phyloP scores from a whole-genome alignment of 345 rosid genomes.

The Hibiscus syriacus region DNA sequence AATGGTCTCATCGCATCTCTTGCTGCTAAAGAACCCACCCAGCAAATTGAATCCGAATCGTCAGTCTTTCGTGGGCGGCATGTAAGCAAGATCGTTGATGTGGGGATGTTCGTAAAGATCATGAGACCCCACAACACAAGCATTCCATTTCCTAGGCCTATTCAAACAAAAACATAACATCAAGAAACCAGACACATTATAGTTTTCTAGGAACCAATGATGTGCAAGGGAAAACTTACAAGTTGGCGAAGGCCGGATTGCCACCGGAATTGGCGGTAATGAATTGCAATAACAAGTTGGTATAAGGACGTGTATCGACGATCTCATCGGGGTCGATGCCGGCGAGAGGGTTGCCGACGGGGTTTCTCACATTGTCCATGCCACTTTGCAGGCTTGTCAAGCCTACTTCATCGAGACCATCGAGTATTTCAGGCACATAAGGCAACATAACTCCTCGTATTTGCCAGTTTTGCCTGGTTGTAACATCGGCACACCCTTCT shows the following conservation, averaged over 20 bases:
- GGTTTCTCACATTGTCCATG: slow-evolving; percentile 97
- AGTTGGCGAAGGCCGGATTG: slow-evolving; percentile 61
- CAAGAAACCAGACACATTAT: not conserved
- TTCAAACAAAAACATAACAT: slow-evolving; percentile 7
- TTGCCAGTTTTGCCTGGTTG: slow-evolving; percentile 97
- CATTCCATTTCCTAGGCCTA: slow-evolving; percentile 99
- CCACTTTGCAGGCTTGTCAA: slow-evolving; percentile 90
- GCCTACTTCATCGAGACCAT: slow-evolving; percentile 76
- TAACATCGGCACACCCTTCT: slow-evolving; percentile 94
- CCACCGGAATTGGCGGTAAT: slow-evolving; percentile 71
- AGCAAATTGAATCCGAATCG: slow-evolving; percentile 79
- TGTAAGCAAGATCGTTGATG: slow-evolving; percentile 93
- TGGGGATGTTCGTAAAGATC: slow-evolving; percentile 98
- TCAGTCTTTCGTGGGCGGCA: slow-evolving; percentile 79
- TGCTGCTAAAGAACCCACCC: slow-evolving; percentile 93
- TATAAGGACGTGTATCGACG: slow-evolving; percentile 81
- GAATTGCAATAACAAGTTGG: slow-evolving; percentile 62
- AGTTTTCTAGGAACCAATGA: not conserved
- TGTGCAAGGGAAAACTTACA: slow-evolving; percentile 41
- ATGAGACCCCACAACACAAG: slow-evolving; percentile 83
- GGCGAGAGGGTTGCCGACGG: slow-evolving; percentile 92
- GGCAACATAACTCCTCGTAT: slow-evolving; percentile 86
- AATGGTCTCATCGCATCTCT: slow-evolving; percentile 79
- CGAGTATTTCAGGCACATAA: slow-evolving; percentile 80
- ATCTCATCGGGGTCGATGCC: slow-evolving; percentile 90